These are phyloP conservation scores for Plasmodium malariae DNA, from an alignment of 169 alveolate species.

Conservation along the genomic window DNA sequence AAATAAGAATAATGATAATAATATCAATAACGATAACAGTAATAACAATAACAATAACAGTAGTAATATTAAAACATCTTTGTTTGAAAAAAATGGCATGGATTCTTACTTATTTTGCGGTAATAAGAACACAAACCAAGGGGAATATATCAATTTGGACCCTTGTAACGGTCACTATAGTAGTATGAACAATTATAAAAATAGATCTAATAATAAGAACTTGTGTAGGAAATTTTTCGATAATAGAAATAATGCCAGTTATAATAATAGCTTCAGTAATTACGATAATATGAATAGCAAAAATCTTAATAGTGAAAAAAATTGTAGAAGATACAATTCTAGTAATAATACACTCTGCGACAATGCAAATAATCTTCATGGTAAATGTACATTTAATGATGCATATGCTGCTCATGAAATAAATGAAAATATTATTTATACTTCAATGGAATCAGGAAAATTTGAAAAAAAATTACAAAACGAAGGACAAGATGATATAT, in stretches of 20 bases:
- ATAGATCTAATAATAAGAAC: background rate
- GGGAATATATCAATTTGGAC: background rate
- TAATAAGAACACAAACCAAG: background rate
- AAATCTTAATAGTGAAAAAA: no score
- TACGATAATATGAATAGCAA: background rate
- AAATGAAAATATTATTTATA: background rate
- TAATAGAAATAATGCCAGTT: background rate
- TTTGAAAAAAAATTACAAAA: slow-evolving; percentile 5
- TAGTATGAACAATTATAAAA: background rate
- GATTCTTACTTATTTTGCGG: background rate
- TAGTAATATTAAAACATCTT: slow-evolving; percentile 12
- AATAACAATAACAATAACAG: background rate
- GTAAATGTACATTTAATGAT: background rate
- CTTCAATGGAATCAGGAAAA: slow-evolving; percentile 5
- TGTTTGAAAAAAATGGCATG: background rate
- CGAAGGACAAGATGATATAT: slow-evolving; percentile 12
- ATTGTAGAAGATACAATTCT: no score
- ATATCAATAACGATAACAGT: background rate
- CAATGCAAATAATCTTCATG: background rate
- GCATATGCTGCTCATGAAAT: background rate
- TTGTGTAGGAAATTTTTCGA: background rate
- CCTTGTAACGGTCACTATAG: background rate
- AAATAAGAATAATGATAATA: background rate
- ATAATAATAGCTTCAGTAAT: background rate
- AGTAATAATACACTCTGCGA: no score